Evolutionary conservation across 768 basidiomycete genomes (phyloP).

Genomic region (Xerocomus potaroensis): DNA sequence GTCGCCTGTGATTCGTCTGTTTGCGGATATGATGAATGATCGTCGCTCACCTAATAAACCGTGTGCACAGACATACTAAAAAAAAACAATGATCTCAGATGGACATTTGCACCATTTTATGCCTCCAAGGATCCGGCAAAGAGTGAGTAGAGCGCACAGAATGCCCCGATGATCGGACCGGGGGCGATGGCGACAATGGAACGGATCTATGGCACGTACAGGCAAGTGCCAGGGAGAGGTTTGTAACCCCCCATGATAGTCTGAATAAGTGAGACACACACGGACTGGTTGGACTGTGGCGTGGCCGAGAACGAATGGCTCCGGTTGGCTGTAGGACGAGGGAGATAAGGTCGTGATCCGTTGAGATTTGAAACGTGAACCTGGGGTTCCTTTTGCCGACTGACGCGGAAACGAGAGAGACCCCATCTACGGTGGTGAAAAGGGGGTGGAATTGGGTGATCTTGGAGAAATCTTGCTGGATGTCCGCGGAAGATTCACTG

Average conservation of each 20-base stretch:
- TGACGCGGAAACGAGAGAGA: background rate
- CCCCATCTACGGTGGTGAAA: no score
- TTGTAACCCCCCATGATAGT: background rate
- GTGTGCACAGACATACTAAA: conserved; percentile 6
- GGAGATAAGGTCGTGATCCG: conserved; percentile 33
- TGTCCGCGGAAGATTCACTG: conserved; percentile 32
- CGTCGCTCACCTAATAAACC: conserved; percentile 20
- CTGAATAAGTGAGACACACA: no score
- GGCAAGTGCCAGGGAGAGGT: background rate
- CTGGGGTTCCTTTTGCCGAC: conserved; percentile 6
- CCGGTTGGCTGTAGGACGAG: no score
- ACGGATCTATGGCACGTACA: conserved; percentile 9
- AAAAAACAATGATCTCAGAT: conserved; percentile 23
- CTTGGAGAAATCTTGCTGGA: conserved; percentile 21
- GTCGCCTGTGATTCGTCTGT: conserved; percentile 1
- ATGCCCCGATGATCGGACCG: background rate
- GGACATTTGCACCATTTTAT: conserved; percentile 16
- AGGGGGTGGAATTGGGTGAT: conserved; percentile 28
- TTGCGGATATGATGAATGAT: conserved; percentile 15
- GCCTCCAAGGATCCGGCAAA: conserved; percentile 26
- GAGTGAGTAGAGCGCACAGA: conserved; percentile 2
- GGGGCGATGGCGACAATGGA: background rate
- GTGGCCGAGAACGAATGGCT: no score
- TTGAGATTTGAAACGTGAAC: conserved; percentile 17
- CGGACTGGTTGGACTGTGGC: no score